These are phyloP conservation scores for Stenocarpella maydis DNA, from an alignment of 2,329 filamentous ascomycete genomes.

Conservation along the genomic window DNA sequence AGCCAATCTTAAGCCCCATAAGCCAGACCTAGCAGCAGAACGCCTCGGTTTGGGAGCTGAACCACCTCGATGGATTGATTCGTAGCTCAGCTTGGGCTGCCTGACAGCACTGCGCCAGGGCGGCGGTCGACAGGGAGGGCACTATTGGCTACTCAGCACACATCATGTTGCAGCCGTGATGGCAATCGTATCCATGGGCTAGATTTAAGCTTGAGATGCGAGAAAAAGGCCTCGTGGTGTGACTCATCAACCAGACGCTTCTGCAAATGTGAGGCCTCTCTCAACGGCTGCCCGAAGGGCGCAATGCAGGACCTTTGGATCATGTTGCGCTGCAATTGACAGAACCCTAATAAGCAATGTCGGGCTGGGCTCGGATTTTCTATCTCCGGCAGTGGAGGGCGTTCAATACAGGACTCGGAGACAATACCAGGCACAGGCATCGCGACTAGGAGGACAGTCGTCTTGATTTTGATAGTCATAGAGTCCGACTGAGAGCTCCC, in stretches of 20 bases:
- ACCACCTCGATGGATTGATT: neutral
- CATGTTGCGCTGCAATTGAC: neutral
- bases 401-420: neutral
- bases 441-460: neutral
- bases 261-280: neutral
- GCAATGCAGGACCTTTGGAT: neutral
- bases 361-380: neutral
- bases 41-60: neutral
- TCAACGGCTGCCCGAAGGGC: neutral
- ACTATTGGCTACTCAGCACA: neutral
- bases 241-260: neutral
- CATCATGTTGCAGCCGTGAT: neutral
- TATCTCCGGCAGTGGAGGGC: conserved; percentile 1
- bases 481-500: neutral
- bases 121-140: neutral
- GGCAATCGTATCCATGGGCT: neutral
- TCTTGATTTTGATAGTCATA: neutral
- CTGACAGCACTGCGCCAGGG: neutral
- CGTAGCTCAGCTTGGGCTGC: neutral
- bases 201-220: neutral
- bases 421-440: neutral
- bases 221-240: neutral
- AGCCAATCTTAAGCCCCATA: no score
- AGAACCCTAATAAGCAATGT: neutral
- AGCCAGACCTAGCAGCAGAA: no score